Evolutionary conservation across 164 flowering plant genomes (phyloP), one percentile per base, ranked within the genome.

Genomic region (Vitis rotundifolia): DNA sequence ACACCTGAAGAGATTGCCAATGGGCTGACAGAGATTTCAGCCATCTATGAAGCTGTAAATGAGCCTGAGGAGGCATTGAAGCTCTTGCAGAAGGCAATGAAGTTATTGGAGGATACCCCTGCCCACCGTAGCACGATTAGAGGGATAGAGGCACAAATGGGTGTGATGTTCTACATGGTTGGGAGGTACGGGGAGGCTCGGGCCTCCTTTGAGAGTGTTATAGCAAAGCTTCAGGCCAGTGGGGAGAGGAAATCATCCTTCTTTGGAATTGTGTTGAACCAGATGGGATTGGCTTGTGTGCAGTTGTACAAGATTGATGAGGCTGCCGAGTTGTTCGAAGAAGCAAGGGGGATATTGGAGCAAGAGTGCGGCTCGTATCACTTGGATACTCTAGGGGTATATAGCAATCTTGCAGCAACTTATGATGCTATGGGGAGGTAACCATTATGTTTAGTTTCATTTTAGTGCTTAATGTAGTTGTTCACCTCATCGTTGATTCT

Each of bases 341-440:
- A 80, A 70, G 82, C 86, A 48, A 76, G 77, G 67, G 59, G 29
- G 3, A 65, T 83, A 11, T 53, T 83, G 63, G 84, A 83, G 58
- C 66, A 71, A 66, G 81, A 81, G 53, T 79, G 65, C 16, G 86
- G 86, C 8, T 63, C 81, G 12, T 75, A 60, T 70, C 81, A 83
- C 65, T 16, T 64, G 29, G 84, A 83, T 22, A 83, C 84, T 14
- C 74, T 83, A 44, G 84, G 84, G 11, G 84, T 83, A 4, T 80
- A 69, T 64, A 79, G 82, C 82, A 83, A 81, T 68, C 79, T 81
- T 49, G 86, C 82, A 11, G 86, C 80, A 22, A 77, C 86, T 57
- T 83, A 83, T 71, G 86, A 83, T 77, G 86, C 86, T 50, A 63
- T 81, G 80, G 84, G 86, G 37, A 83, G 84, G 84, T 83, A 55